Base-by-base conservation (phyloP, 129 eudicot species). In the Kitagawia praeruptora region DNA sequence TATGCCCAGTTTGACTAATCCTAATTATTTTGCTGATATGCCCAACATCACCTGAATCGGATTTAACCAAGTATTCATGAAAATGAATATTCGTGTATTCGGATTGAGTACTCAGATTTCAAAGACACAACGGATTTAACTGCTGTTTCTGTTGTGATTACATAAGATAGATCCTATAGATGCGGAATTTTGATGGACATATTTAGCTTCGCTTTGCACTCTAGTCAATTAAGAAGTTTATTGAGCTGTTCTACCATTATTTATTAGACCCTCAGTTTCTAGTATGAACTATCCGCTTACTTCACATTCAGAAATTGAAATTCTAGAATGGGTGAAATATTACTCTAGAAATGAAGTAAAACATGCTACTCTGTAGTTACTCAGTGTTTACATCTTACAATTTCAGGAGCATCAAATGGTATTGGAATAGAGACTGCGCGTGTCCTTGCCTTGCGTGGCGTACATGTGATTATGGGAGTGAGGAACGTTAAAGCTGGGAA, bases 371-470 rank as follows among this genome's bases (percentile, higher is more conserved):
- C 25, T 10, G 15, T 19, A 71, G 15, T 40, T 40, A 41, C 48
- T 39, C 42, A 10, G 54, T 73, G 18, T 47, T 73, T 73, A 42
- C 77, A 10, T 47, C 47, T 34, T 1, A 41, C 53, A 1, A 73
- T 73, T 73, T 42, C 89, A 89, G 92, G 92, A 45, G 92, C 92
- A 74, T 84, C 92, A 56, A 89, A 86, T 78, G 92, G 92, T 21
- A 86, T 89, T 70, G 92, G 92, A 45, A 69, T 79, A 47, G 92
- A 86, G 74, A 89, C 89, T 37, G 28, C 90, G 2, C 85, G 90
- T 41, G 85, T 85, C 82, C 92, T 89, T 46, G 92, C 85, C 23
- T 39, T 76, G 81, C 79, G 80, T 73, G 92, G 92, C 6, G 92
- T 79, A 58, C 88, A 89, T 86, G 90, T 89, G 21, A 58, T 89